phyloP scores from a whole-genome alignment of 208 protist genomes.

The Acanthamoeba culbertsoni region DNA sequence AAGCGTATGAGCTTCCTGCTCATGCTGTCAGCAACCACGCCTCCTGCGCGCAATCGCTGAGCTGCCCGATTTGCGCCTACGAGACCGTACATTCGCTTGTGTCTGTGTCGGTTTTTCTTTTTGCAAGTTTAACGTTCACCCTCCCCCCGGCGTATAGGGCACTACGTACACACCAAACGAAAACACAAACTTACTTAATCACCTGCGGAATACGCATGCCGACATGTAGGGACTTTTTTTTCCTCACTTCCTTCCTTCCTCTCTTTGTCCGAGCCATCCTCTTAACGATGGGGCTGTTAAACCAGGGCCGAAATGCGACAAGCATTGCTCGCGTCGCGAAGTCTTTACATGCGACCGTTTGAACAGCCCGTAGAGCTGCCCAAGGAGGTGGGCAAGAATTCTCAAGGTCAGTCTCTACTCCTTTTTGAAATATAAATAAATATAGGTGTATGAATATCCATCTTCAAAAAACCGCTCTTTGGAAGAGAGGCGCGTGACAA shows the following conservation, averaged over 20 bases:
- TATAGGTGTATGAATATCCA: not conserved
- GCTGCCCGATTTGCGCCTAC: constrained; percentile 6
- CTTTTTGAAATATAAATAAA: not conserved
- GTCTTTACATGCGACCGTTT: not conserved
- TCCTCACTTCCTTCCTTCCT: not conserved
- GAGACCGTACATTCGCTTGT: not conserved
- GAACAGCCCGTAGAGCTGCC: constrained; percentile 2
- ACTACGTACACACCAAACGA: not conserved
- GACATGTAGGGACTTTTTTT: not conserved
- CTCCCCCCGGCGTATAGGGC: not conserved
- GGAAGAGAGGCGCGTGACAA: too few relatives aligned
- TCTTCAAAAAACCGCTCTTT: not conserved
- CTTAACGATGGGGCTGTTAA: not conserved
- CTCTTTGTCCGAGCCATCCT: too few relatives aligned
- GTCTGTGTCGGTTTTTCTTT: not conserved
- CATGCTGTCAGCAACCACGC: not conserved
- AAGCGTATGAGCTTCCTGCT: constrained; percentile 20
- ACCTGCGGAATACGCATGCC: not conserved
- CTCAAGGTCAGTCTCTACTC: not conserved
- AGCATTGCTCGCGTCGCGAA: not conserved
- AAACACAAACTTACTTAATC: constrained; percentile 10
- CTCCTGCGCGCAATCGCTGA: not conserved
- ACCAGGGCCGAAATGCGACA: not conserved
- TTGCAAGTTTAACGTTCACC: not conserved
- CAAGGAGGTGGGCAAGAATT: constrained; percentile 14